These are phyloP conservation scores for Sclerotinia borealis DNA, from an alignment of 2,329 filamentous ascomycete species.

Conservation along the genomic window DNA sequence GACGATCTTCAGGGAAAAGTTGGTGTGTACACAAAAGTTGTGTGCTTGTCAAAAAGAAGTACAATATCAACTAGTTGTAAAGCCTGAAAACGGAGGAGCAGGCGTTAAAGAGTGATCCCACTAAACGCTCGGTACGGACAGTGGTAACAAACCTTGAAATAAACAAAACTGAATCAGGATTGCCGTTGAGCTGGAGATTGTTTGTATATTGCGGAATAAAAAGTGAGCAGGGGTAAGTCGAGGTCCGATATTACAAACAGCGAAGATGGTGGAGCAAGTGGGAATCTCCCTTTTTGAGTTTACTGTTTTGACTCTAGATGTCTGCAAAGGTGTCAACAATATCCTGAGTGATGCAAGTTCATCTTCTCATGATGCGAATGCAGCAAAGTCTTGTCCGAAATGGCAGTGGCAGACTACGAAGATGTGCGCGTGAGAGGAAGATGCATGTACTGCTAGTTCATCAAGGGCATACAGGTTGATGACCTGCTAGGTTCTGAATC, in stretches of 20 bases:
- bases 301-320: constrained; percentile 7
- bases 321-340: constrained; percentile 8
- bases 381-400: constrained; percentile 22
- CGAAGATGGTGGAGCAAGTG: constrained; percentile 13
- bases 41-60: constrained; percentile 20
- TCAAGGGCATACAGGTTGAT: constrained; percentile 14
- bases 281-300: constrained; percentile 8
- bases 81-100: constrained; percentile 17
- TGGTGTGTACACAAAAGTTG: constrained; percentile 21
- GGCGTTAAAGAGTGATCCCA: constrained; percentile 12
- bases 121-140: constrained; percentile 15
- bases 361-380: not conserved
- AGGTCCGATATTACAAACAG: constrained; percentile 19
- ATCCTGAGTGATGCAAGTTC: not conserved
- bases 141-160: constrained; percentile 16
- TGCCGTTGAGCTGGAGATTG: constrained; percentile 9
- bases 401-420: constrained; percentile 26
- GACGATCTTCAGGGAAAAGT: constrained; percentile 23
- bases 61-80: constrained; percentile 11
- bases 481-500: constrained; percentile 19
- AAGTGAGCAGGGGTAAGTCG: constrained; percentile 3
- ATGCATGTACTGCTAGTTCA: constrained; percentile 15
- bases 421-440: constrained; percentile 18
- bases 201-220: constrained; percentile 7
- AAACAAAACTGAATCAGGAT: constrained; percentile 19